Evolutionary conservation across 495 filamentous ascomycete genomes (phyloP).

Genomic region (Amniculicola lignicola): DNA sequence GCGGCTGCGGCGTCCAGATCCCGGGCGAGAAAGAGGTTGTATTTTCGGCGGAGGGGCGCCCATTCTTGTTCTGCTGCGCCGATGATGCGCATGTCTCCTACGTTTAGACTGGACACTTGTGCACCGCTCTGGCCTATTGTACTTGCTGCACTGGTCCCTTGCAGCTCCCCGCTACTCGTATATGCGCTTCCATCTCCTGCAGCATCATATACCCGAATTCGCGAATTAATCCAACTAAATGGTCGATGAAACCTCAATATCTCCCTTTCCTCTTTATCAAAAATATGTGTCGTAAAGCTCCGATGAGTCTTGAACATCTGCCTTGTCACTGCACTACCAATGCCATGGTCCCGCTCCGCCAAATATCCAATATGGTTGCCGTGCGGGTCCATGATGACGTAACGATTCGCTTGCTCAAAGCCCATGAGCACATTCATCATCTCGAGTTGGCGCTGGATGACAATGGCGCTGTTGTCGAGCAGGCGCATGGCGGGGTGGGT

Average conservation of each 20-base stretch:
- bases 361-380: conserved; percentile 68
- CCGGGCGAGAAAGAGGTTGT: conserved; percentile 59
- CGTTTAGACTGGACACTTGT: conserved; percentile 50
- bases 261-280: conserved; percentile 63
- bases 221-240: conserved; percentile 64
- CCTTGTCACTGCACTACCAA: conserved; percentile 56
- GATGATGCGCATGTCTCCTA: conserved; percentile 61
- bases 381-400: conserved; percentile 67
- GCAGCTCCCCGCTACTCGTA: conserved; percentile 45
- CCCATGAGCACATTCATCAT: conserved; percentile 70
- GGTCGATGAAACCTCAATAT: conserved; percentile 67
- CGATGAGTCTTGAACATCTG: conserved; percentile 66
- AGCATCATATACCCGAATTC: conserved; percentile 63
- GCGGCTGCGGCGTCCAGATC: conserved; percentile 28
- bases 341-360: conserved; percentile 62
- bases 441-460: conserved; percentile 65
- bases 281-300: conserved; percentile 68
- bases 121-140: conserved; percentile 45
- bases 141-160: conserved; percentile 45
- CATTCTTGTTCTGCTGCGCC: conserved; percentile 68
- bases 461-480: conserved; percentile 60
- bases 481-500: conserved; percentile 59
- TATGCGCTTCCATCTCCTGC: conserved; percentile 40
- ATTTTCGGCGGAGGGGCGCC: conserved; percentile 64
- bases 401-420: conserved; percentile 71